Conservation (phyloP, 2,329 filamentous ascomycete genomes). For the Sclerotinia trifoliorum region DNA sequence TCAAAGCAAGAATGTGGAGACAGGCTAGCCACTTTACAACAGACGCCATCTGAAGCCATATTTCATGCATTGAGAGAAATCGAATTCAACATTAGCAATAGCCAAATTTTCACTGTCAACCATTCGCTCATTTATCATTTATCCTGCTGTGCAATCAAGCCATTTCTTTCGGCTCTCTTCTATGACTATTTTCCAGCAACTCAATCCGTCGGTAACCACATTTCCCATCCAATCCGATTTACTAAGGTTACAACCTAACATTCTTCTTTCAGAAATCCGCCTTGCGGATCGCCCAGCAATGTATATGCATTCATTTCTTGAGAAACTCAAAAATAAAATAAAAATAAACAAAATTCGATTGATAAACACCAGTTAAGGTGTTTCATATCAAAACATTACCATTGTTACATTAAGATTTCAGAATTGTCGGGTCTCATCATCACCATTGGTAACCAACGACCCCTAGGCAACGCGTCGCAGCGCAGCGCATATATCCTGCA, state of each 20-base stretch:
- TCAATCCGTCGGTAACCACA: slow-evolving; percentile 2
- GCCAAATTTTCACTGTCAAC: background rate
- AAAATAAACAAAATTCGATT: background rate
- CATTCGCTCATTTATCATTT: background rate
- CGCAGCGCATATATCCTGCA: slow-evolving; percentile 10
- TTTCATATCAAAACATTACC: slow-evolving; percentile 3
- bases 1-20: background rate
- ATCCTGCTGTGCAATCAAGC: background rate
- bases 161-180: background rate
- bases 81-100: slow-evolving; percentile 5
- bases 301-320: background rate
- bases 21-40: slow-evolving; percentile 10
- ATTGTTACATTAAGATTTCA: slow-evolving; percentile 10
- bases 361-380: background rate
- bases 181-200: slow-evolving; percentile 6
- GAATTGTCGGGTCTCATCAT: slow-evolving; percentile 15
- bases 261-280: slow-evolving; percentile 3
- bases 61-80: slow-evolving; percentile 14
- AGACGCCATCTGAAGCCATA: slow-evolving; percentile 10
- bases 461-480: slow-evolving; percentile 12
- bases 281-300: background rate
- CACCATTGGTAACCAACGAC: slow-evolving; percentile 20
- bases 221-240: background rate
- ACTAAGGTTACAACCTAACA: background rate
- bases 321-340: no score